phyloP scores from a whole-genome alignment of 179 eudicot species.

The Beta corolliflora region DNA sequence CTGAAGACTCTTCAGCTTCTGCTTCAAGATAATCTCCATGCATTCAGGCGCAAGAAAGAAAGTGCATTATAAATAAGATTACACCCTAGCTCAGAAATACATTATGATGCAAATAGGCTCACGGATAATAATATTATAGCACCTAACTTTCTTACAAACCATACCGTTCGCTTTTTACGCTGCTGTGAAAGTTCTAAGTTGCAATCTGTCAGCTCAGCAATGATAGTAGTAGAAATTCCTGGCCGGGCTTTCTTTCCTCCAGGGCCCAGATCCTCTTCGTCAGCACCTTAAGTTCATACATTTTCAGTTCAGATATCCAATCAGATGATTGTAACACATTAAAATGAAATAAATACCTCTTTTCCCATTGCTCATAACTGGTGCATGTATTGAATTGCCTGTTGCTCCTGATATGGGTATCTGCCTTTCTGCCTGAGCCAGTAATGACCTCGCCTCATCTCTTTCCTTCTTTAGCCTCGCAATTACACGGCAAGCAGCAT shows the following conservation, averaged over 20 bases:
- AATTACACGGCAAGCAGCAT: conserved; percentile 99
- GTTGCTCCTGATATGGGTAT: conserved; percentile 53
- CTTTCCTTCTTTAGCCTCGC: conserved; percentile 97
- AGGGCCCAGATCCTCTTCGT: conserved; percentile 64
- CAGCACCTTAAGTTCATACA: conserved; percentile 51
- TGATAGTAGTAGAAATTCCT: conserved; percentile 73
- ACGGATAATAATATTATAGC: neutral
- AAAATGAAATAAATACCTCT: conserved; percentile 54
- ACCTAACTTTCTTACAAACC: neutral
- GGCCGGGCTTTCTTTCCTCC: conserved; percentile 66
- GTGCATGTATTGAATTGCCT: conserved; percentile 44
- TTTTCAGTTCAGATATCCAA: conserved; percentile 1
- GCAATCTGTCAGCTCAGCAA: conserved; percentile 84
- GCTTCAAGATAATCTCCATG: neutral
- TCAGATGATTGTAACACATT: neutral
- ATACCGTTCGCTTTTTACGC: conserved; percentile 88
- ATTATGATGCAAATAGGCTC: neutral
- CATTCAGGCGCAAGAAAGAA: neutral
- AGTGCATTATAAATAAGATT: neutral
- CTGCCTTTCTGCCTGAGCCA: conserved; percentile 89
- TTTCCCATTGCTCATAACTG: conserved; percentile 84
- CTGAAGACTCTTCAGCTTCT: neutral
- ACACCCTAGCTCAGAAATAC: neutral
- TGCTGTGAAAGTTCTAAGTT: conserved; percentile 87
- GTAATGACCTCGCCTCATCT: conserved; percentile 79